Conservation (phyloP, 176 grass and related monocot species). For the Eragrostis curvula region DNA sequence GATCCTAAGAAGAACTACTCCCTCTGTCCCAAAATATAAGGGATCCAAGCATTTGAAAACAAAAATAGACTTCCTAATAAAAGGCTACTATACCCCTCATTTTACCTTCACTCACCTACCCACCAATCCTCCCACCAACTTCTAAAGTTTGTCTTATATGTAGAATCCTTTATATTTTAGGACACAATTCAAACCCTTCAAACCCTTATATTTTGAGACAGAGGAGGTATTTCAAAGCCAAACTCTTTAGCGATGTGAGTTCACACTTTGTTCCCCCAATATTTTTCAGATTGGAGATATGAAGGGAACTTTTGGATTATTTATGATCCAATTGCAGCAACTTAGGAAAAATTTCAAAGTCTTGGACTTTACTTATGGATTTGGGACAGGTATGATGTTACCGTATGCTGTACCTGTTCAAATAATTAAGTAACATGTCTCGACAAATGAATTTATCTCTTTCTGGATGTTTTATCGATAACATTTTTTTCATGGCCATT, state of each 20-base stretch:
- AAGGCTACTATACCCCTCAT: too few relatives aligned
- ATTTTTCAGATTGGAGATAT: conserved; percentile 81
- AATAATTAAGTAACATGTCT: background rate
- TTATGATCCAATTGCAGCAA: conserved; percentile 91
- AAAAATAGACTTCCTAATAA: too few relatives aligned
- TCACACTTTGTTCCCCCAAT: background rate
- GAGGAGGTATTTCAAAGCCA: background rate
- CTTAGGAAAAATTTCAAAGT: conserved; percentile 80
- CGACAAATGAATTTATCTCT: background rate
- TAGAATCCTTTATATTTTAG: too few relatives aligned
- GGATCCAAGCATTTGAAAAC: too few relatives aligned
- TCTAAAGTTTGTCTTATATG: too few relatives aligned
- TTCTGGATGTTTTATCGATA: background rate
- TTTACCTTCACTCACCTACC: too few relatives aligned
- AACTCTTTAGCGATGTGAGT: background rate
- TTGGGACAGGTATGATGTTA: conserved; percentile 70
- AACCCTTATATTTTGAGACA: too few relatives aligned
- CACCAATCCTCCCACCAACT: too few relatives aligned
- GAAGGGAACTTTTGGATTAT: conserved; percentile 91
- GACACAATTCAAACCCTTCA: too few relatives aligned
- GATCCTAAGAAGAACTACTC: background rate
- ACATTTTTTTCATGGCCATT: background rate
- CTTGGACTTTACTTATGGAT: conserved; percentile 86
- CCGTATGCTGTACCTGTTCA: conserved; percentile 5
- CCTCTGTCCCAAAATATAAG: too few relatives aligned